These are phyloP conservation scores for Anthoceros angustus DNA, from an alignment of 225 moss, liverwort and hornwort species.

Conservation along the genomic window DNA sequence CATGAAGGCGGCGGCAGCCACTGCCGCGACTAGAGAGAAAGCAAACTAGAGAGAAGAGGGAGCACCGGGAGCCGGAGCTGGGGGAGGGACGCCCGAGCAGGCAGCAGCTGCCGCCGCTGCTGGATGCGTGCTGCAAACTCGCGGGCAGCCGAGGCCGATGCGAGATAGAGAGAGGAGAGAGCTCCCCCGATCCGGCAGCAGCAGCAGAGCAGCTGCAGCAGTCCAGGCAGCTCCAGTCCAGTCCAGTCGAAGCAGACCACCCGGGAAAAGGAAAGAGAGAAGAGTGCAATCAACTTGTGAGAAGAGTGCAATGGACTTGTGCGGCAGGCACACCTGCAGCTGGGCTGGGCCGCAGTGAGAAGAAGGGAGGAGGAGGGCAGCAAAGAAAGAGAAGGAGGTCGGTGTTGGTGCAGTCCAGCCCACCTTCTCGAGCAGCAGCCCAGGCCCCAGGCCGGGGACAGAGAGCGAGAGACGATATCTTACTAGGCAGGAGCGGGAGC, in stretches of 20 bases:
- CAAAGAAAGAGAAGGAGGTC: background rate
- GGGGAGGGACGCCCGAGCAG: background rate
- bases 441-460: background rate
- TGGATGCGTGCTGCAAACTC: background rate
- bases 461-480: background rate
- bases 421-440: background rate
- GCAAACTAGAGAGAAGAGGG: background rate
- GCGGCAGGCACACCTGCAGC: background rate
- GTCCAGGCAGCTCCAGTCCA: background rate
- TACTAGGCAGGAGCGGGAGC: background rate
- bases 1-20: background rate
- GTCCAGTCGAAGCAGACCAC: background rate
- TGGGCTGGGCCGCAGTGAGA: background rate
- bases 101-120: background rate
- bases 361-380: background rate
- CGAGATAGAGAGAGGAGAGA: constrained; percentile 4
- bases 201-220: background rate
- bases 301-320: background rate
- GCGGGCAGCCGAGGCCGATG: background rate
- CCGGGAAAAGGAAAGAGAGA: constrained; percentile 1
- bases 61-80: background rate
- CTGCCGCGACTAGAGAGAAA: background rate
- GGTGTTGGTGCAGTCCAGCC: too few species aligned
- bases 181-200: too few species aligned
- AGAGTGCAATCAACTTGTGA: background rate